Evolutionary conservation across 2,329 filamentous ascomycete genomes (phyloP).

Genomic region (Colletotrichum magnum): DNA sequence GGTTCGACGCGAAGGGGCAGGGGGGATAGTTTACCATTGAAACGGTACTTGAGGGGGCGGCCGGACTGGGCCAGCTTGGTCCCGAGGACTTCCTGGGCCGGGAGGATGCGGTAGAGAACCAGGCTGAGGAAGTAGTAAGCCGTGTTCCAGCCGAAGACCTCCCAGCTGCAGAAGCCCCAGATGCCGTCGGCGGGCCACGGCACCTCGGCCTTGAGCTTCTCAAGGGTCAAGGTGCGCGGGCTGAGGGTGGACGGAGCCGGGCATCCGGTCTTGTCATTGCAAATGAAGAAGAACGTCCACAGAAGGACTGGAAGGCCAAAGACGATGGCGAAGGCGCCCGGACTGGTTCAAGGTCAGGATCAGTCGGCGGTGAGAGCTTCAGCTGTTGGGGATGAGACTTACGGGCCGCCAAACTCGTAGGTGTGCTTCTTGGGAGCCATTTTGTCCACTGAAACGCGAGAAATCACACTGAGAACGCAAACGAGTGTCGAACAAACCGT

Average conservation of each 20-base stretch:
- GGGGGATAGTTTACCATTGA: slow-evolving; percentile 79
- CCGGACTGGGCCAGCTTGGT: slow-evolving; percentile 74
- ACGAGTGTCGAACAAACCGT: background rate
- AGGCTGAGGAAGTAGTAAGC: slow-evolving; percentile 84
- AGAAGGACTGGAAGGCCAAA: slow-evolving; percentile 82
- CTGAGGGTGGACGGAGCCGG: slow-evolving; percentile 82
- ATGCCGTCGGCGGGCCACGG: slow-evolving; percentile 82
- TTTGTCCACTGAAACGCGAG: no score
- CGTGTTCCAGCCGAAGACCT: slow-evolving; percentile 76
- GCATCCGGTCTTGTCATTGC: slow-evolving; percentile 90
- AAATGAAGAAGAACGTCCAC: slow-evolving; percentile 82
- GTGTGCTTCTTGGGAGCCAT: slow-evolving; percentile 39
- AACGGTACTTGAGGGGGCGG: slow-evolving; percentile 81
- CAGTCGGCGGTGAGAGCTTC: slow-evolving; percentile 3
- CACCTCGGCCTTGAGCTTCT: slow-evolving; percentile 79
- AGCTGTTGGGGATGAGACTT: slow-evolving; percentile 35
- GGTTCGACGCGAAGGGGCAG: no score
- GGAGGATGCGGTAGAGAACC: slow-evolving; percentile 79
- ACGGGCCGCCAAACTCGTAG: slow-evolving; percentile 54
- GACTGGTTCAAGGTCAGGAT: slow-evolving; percentile 57
- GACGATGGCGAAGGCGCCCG: slow-evolving; percentile 80
- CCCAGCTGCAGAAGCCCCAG: slow-evolving; percentile 74
- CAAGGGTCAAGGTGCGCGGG: slow-evolving; percentile 76
- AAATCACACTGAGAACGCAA: no score
- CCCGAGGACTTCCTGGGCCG: slow-evolving; percentile 78